A percentile compares a stretch with the other conserved stretches of the same genome.
These are phyloP conservation scores for Schizophyllum amplum DNA, from an alignment of 1,284 basidiomycete genomes.

Conservation along the genomic window DNA sequence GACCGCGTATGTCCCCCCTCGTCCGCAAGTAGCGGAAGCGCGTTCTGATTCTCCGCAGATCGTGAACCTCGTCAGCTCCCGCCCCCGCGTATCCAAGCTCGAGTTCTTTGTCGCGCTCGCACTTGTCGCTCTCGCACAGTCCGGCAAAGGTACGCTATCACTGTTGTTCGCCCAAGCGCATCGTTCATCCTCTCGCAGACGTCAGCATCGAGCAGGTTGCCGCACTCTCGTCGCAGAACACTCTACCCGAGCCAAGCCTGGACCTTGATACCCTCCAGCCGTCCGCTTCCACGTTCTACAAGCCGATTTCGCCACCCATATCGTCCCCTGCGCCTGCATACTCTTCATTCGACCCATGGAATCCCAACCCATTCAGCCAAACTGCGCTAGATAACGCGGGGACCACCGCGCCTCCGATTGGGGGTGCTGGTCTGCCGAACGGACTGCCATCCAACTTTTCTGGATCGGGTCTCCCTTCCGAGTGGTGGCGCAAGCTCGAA, in stretches of 20 bases:
- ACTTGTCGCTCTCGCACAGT: constrained; percentile 79
- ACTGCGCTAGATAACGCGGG: constrained; percentile 21
- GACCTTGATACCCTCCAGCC: constrained; percentile 51
- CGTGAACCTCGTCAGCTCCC: constrained; percentile 72
- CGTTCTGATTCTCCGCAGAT: constrained; percentile 43
- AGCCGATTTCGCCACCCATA: constrained; percentile 27
- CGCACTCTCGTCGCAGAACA: constrained; percentile 59
- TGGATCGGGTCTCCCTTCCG: constrained; percentile 61
- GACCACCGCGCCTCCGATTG: constrained; percentile 14
- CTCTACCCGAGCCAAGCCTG: constrained; percentile 60
- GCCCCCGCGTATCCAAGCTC: constrained; percentile 68
- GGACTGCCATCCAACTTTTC: constrained; percentile 51
- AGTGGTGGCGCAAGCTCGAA: constrained; percentile 84
- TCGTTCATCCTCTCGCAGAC: constrained; percentile 33
- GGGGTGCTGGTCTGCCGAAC: constrained; percentile 25
- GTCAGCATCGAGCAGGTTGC: constrained; percentile 79
- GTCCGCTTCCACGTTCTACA: constrained; percentile 41
- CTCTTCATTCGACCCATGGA: constrained; percentile 71
- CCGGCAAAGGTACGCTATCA: constrained; percentile 52
- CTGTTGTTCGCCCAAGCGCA: constrained; percentile 4
- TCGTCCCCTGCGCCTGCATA: constrained; percentile 40
- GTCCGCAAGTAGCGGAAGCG: background rate
- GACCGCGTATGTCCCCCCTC: constrained; percentile 58
- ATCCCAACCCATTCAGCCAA: constrained; percentile 7
- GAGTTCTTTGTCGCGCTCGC: constrained; percentile 88